Percentiles rank a stretch among this genome's conserved stretches.
These are phyloP conservation scores for Botrytis hyacinthi DNA, from an alignment of 2,329 filamentous ascomycete species.

Conservation along the genomic window DNA sequence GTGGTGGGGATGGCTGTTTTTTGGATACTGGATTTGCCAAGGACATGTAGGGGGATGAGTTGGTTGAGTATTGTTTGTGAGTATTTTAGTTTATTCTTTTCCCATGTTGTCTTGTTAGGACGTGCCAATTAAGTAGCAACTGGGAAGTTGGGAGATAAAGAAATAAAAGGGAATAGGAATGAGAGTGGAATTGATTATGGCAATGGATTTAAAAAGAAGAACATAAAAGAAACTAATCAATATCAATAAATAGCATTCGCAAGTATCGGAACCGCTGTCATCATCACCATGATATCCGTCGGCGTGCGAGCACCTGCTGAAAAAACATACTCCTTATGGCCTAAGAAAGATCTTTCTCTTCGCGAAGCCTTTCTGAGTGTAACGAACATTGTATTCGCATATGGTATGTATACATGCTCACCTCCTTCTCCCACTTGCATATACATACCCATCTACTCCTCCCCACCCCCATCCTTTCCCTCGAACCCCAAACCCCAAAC, in stretches of 20 bases:
- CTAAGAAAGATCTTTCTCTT: slow-evolving; percentile 37
- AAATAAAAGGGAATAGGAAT: not conserved
- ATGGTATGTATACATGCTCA: slow-evolving; percentile 36
- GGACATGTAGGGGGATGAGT: slow-evolving; percentile 55
- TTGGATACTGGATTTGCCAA: slow-evolving; percentile 51
- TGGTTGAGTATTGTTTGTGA: slow-evolving; percentile 53
- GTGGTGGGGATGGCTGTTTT: slow-evolving; percentile 51
- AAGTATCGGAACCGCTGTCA: slow-evolving; percentile 53
- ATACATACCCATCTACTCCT: not conserved
- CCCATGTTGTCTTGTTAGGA: not conserved
- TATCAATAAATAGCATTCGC: slow-evolving; percentile 45
- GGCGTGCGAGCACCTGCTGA: not conserved
- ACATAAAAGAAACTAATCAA: not conserved
- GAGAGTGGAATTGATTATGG: too few species aligned
- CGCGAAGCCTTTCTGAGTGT: slow-evolving; percentile 48
- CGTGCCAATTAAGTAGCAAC: rapidly evolving
- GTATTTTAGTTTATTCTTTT: not conserved
- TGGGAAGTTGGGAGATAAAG: not conserved
- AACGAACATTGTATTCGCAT: slow-evolving; percentile 60
- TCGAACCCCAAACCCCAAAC: not conserved
- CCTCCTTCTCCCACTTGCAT: too few species aligned
- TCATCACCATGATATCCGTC: slow-evolving; percentile 53
- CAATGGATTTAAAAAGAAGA: too few species aligned
- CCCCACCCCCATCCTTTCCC: too few species aligned
- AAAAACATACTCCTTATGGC: slow-evolving; percentile 35